Evolutionary conservation across 805 yeast genomes (phyloP).

Genomic region (Monosporozyma yasuniensis): DNA sequence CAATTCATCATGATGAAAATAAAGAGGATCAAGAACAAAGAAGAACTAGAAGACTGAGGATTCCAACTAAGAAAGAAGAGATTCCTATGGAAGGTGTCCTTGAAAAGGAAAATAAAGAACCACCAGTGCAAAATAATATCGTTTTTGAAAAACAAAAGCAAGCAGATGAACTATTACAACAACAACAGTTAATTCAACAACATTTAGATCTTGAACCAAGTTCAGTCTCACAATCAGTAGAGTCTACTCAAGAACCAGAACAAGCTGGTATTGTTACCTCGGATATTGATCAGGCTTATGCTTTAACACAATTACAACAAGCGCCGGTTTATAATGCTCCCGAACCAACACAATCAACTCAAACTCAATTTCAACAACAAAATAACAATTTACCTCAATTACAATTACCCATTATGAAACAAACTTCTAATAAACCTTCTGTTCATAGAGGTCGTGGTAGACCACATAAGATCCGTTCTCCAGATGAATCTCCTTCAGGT

Average conservation of each 20-base stretch:
- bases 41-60: neutral
- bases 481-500: constrained; percentile 1
- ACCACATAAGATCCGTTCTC: neutral
- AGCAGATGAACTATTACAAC: neutral
- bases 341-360: neutral
- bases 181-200: neutral
- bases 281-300: neutral
- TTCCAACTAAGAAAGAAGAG: neutral
- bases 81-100: neutral
- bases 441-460: neutral
- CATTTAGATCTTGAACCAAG: neutral
- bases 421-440: neutral
- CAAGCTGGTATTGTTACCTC: neutral
- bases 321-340: neutral
- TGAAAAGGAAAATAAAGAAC: neutral
- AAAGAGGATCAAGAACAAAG: neutral
- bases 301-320: neutral
- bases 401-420: neutral
- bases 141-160: neutral
- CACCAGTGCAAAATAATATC: neutral
- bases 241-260: neutral
- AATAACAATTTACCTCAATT: neutral
- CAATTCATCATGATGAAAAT: neutral
- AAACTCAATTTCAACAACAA: neutral
- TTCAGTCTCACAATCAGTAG: neutral